Evolutionary conservation across 768 basidiomycete genomes (phyloP).

Genomic region (Cystofilobasidium ferigula): DNA sequence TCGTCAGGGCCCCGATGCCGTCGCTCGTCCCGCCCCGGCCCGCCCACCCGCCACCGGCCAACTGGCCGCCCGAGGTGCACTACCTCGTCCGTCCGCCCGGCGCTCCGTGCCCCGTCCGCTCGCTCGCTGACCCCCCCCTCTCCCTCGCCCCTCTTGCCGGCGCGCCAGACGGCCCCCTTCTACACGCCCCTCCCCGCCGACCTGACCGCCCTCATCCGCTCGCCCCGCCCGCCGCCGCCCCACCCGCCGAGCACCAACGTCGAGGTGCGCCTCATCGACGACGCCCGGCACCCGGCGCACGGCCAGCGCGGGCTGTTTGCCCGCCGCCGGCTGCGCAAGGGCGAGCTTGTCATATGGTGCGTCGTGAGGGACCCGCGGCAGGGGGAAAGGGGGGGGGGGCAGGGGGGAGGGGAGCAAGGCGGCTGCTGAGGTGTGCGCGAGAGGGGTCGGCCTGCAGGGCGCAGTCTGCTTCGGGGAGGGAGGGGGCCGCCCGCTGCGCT

Average conservation of each 20-base stretch:
- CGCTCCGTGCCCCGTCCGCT: background rate
- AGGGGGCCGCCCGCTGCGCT: no score
- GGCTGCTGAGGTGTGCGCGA: no score
- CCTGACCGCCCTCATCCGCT: slow-evolving; percentile 9
- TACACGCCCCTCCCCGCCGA: slow-evolving; percentile 8
- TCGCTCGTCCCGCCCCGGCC: slow-evolving; percentile 19
- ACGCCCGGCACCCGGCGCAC: slow-evolving; percentile 13
- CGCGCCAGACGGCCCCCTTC: slow-evolving; percentile 15
- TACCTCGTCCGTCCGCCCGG: slow-evolving; percentile 7
- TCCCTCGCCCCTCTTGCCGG: background rate
- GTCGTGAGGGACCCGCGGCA: no score
- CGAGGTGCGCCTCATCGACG: slow-evolving; percentile 15
- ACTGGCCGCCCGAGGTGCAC: slow-evolving; percentile 23
- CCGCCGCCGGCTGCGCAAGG: slow-evolving; percentile 10
- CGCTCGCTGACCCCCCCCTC: background rate
- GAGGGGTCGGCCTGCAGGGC: no score
- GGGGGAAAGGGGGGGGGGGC: no score
- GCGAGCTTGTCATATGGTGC: slow-evolving; percentile 24
- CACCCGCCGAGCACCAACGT: slow-evolving; percentile 12
- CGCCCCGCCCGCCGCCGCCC: background rate
- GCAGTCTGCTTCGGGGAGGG: no score
- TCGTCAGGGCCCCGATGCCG: background rate
- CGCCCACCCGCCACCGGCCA: slow-evolving; percentile 15
- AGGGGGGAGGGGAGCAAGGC: no score
- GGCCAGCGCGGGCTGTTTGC: slow-evolving; percentile 25